Conservation (phyloP, 2,329 filamentous ascomycete species). For the Huntiella bhutanensis region DNA sequence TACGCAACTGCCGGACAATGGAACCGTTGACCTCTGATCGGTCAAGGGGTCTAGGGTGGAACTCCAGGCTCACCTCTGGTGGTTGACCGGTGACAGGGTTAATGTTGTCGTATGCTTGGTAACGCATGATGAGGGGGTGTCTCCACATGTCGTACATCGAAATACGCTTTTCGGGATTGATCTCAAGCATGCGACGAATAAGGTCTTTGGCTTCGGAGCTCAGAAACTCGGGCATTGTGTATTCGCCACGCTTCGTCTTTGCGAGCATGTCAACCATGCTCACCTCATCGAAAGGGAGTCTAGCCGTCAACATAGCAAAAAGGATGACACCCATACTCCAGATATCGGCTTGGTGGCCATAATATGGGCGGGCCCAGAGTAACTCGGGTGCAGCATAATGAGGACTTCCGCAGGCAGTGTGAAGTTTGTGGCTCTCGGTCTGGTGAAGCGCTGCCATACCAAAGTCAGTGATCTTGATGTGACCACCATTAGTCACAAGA, state of each 20-base stretch:
- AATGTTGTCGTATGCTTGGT: constrained; percentile 54
- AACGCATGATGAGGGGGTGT: constrained; percentile 73
- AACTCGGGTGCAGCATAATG: constrained; percentile 94
- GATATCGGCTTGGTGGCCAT: constrained; percentile 72
- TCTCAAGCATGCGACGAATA: constrained; percentile 59
- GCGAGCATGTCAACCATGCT: constrained; percentile 43
- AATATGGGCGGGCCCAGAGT: constrained; percentile 57
- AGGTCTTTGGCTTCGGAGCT: constrained; percentile 56
- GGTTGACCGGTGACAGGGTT: constrained; percentile 35
- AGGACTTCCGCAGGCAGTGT: constrained; percentile 84
- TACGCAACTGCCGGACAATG: constrained; percentile 67
- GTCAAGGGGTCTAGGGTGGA: constrained; percentile 36
- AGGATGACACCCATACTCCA: constrained; percentile 90
- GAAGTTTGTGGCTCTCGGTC: constrained; percentile 56
- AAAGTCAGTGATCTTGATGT: constrained; percentile 91
- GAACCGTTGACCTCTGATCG: constrained; percentile 58
- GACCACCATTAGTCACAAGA: constrained; percentile 53
- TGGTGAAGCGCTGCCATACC: constrained; percentile 90
- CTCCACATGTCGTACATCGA: constrained; percentile 65
- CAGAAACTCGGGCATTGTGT: constrained; percentile 42
- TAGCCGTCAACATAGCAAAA: constrained; percentile 69
- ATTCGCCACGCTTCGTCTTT: constrained; percentile 39
- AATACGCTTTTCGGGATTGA: constrained; percentile 62
- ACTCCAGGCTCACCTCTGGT: constrained; percentile 40
- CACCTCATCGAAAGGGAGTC: constrained; percentile 61